Conservation (phyloP, 2,329 filamentous ascomycete species). For the Sclerotiophoma versabilis region DNA sequence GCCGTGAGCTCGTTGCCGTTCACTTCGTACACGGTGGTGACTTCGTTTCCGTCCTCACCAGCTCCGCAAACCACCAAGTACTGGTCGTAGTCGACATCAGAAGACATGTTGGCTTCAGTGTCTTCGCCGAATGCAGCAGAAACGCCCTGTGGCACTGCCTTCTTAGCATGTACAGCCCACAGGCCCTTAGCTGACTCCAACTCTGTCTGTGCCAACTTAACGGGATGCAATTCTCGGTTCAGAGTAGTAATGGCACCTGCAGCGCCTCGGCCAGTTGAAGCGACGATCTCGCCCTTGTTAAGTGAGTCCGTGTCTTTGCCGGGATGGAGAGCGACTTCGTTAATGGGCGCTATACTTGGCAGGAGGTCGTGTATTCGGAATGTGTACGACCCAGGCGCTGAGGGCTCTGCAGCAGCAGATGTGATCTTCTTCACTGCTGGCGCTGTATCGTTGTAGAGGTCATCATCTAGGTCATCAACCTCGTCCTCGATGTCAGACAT, state of each 20-base stretch:
- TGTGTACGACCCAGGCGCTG: constrained; percentile 68
- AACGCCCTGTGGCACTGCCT: constrained; percentile 66
- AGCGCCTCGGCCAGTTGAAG: constrained; percentile 68
- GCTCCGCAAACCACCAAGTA: constrained; percentile 83
- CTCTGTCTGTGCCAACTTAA: constrained; percentile 71
- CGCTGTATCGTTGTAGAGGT: constrained; percentile 69
- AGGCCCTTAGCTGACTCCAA: constrained; percentile 77
- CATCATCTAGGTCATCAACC: constrained; percentile 63
- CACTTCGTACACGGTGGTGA: constrained; percentile 78
- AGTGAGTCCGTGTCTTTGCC: constrained; percentile 30
- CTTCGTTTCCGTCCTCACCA: constrained; percentile 71
- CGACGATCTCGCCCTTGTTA: constrained; percentile 60
- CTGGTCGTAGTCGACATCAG: constrained; percentile 71
- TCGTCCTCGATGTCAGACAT: constrained; percentile 61
- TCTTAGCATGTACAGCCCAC: constrained; percentile 80
- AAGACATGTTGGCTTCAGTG: constrained; percentile 47
- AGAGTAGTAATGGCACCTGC: constrained; percentile 77
- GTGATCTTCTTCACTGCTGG: constrained; percentile 51
- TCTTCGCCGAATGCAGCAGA: constrained; percentile 57
- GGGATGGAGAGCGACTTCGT: constrained; percentile 72
- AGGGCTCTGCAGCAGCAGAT: constrained; percentile 47
- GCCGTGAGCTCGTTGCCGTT: constrained; percentile 77
- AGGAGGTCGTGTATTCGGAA: constrained; percentile 82
- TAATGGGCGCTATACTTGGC: constrained; percentile 79
- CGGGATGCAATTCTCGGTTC: constrained; percentile 78